These are phyloP conservation scores for Phytophthora podocarpi DNA, from an alignment of 352 stramenopile genomes.

Conservation along the genomic window DNA sequence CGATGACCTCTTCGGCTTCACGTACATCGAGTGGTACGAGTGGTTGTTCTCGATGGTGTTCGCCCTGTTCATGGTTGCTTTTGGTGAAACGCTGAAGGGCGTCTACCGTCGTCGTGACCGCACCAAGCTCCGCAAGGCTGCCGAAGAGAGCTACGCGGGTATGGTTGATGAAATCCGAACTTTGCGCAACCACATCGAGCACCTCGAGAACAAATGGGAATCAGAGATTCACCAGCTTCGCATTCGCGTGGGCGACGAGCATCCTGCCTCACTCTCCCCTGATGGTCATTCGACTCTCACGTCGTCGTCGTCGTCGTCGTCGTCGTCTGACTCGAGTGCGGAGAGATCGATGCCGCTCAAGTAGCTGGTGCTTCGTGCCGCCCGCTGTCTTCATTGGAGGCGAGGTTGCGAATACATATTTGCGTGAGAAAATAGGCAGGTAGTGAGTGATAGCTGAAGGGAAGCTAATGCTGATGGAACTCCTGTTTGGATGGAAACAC, in stretches of 20 bases:
- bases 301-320: conserved; percentile 65
- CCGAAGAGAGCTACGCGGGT: conserved; percentile 48
- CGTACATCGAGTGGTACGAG: conserved; percentile 74
- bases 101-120: conserved; percentile 65
- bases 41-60: conserved; percentile 77
- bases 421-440: conserved; percentile 32
- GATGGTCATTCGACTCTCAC: conserved; percentile 57
- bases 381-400: not conserved
- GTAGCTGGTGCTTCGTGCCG: conserved; percentile 4
- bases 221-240: conserved; percentile 52
- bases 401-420: no score
- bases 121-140: conserved; percentile 38
- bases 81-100: conserved; percentile 75
- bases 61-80: conserved; percentile 67
- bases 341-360: conserved; percentile 33
- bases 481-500: conserved; percentile 27
- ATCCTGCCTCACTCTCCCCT: conserved; percentile 13
- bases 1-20: conserved; percentile 74
- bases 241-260: conserved; percentile 23
- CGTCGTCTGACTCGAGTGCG: conserved; percentile 46
- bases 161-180: conserved; percentile 67
- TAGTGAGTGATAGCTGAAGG: conserved; percentile 18
- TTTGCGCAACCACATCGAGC: conserved; percentile 59
- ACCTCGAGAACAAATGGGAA: conserved; percentile 64
- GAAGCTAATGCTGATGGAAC: conserved; percentile 15